Evolutionary conservation across 345 rosid genomes (phyloP).

Genomic region (Sapria himalayana): DNA sequence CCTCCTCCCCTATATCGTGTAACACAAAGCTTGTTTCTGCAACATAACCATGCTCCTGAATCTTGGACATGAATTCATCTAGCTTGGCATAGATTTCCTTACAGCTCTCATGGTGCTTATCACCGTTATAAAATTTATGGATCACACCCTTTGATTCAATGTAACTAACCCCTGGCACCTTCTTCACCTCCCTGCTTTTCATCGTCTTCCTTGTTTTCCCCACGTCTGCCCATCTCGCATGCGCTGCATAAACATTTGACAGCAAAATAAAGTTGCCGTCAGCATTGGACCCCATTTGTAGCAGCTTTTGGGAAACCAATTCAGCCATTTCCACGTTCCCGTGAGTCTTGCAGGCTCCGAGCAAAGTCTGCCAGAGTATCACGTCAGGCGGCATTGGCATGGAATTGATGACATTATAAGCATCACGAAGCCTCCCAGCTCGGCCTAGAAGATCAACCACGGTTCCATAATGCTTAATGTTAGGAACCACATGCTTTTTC

Average conservation of each 20-base stretch:
- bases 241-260: conserved; percentile 63
- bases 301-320: conserved; percentile 31
- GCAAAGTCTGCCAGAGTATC: conserved; percentile 72
- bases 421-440: conserved; percentile 53
- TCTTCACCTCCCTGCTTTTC: conserved; percentile 56
- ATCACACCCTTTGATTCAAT: conserved; percentile 38
- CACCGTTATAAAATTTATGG: conserved; percentile 54
- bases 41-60: conserved; percentile 46
- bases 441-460: conserved; percentile 69
- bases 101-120: conserved; percentile 37
- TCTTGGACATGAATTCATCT: conserved; percentile 53
- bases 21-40: conserved; percentile 56
- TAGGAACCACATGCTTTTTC: conserved; percentile 30
- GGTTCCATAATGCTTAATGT: conserved; percentile 60
- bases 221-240: conserved; percentile 61
- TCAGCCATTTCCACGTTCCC: conserved; percentile 62
- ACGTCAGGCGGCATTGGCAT: conserved; percentile 45
- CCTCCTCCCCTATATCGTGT: conserved; percentile 84
- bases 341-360: conserved; percentile 56
- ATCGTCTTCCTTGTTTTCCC: conserved; percentile 53
- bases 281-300: conserved; percentile 50
- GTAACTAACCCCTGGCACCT: conserved; percentile 72
- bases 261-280: conserved; percentile 64
- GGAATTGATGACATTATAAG: conserved; percentile 38
- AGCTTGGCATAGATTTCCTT: conserved; percentile 40